Percentiles rank a stretch among this genome's conserved stretches.
These are phyloP conservation scores for Salvia rosmarinus DNA, from an alignment of 257 asterid genomes.

Conservation along the genomic window DNA sequence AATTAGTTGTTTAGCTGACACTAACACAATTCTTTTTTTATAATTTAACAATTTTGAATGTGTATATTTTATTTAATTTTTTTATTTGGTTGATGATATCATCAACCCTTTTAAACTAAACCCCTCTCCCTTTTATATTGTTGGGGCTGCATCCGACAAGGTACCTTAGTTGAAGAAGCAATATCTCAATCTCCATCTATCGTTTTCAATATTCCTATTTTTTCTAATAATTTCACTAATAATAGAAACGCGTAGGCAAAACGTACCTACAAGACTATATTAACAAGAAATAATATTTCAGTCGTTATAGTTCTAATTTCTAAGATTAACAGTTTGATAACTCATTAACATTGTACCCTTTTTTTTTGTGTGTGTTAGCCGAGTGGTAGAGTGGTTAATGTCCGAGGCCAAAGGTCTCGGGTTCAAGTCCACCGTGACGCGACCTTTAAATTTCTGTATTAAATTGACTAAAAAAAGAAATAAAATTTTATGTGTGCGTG, in stretches of 20 bases:
- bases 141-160: constrained; percentile 42
- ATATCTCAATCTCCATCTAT: constrained; percentile 33
- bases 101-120: constrained; percentile 39
- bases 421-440: no score
- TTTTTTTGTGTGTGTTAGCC: no score
- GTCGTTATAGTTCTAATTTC: neutral
- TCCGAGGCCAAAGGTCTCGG: no score
- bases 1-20: constrained; percentile 65
- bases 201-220: constrained; percentile 10
- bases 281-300: neutral
- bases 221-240: constrained; percentile 13
- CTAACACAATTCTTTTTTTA: constrained; percentile 36
- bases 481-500: no score
- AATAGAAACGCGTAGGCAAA: neutral
- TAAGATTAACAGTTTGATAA: neutral
- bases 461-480: no score
- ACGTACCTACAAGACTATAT: neutral
- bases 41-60: neutral
- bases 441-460: no score
- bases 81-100: constrained; percentile 41
- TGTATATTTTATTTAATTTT: neutral
- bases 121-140: constrained; percentile 35
- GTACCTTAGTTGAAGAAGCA: constrained; percentile 45
- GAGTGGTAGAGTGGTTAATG: no score
- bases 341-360: neutral